Percentiles rank a stretch among this genome's conserved stretches.
phyloP scores from a whole-genome alignment of 2,329 filamentous ascomycete genomes.

The Camillea tinctor region DNA sequence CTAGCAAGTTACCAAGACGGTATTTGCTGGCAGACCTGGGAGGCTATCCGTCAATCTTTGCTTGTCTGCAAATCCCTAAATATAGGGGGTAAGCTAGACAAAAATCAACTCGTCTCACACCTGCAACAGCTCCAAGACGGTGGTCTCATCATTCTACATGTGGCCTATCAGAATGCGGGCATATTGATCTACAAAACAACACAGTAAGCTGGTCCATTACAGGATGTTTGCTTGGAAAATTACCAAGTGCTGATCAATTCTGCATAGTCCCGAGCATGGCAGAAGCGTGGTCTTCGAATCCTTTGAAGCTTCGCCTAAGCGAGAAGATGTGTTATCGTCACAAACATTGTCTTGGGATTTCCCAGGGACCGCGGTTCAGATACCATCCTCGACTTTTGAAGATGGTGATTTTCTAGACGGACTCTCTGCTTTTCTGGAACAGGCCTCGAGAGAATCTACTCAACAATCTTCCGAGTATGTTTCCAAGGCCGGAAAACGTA shows the following conservation, averaged over 20 bases:
- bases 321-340: conserved; percentile 46
- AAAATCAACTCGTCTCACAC: conserved; percentile 11
- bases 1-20: conserved; percentile 11
- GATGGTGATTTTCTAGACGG: conserved; percentile 43
- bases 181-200: conserved; percentile 15
- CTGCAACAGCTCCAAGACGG: conserved; percentile 11
- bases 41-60: conserved; percentile 13
- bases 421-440: conserved; percentile 52
- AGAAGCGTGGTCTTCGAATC: conserved; percentile 47
- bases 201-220: conserved; percentile 11
- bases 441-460: conserved; percentile 51
- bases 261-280: conserved; percentile 6
- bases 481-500: conserved; percentile 46
- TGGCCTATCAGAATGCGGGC: conserved; percentile 23
- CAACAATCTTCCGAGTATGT: conserved; percentile 50
- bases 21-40: conserved; percentile 10
- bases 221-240: not conserved
- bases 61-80: conserved; percentile 13
- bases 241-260: not conserved
- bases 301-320: conserved; percentile 53
- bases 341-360: conserved; percentile 51
- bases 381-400: conserved; percentile 39
- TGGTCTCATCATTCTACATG: conserved; percentile 20
- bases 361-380: conserved; percentile 45
- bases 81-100: conserved; percentile 17